Conservation (phyloP, 1,139 yeast genomes). For the Suhomyces ambrosiae region DNA sequence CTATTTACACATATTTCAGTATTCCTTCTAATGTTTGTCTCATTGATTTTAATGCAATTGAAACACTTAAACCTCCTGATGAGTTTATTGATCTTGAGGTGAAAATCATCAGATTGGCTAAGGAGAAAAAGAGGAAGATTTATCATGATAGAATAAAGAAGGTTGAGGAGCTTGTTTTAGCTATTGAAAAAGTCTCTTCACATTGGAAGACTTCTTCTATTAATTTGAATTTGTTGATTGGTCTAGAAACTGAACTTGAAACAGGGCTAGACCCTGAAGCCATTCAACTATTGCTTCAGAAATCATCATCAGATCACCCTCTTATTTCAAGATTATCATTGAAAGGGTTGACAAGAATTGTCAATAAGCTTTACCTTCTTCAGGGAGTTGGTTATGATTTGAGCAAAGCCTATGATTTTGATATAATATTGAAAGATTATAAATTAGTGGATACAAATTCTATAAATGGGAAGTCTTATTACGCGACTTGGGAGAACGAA, state of each 20-base stretch:
- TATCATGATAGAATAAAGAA: slow-evolving; percentile 44
- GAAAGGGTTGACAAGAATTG: slow-evolving; percentile 60
- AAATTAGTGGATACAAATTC: slow-evolving; percentile 45
- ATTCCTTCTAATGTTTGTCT: slow-evolving; percentile 65
- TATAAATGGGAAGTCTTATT: slow-evolving; percentile 36
- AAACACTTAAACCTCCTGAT: slow-evolving; percentile 66
- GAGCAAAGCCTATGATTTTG: slow-evolving; percentile 45
- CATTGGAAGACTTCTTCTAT: slow-evolving; percentile 75
- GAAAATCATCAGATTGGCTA: slow-evolving; percentile 57
- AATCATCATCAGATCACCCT: slow-evolving; percentile 74
- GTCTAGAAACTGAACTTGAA: slow-evolving; percentile 59
- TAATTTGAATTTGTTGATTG: slow-evolving; percentile 55
- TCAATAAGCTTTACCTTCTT: slow-evolving; percentile 53
- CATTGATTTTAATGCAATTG: slow-evolving; percentile 49
- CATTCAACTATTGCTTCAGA: slow-evolving; percentile 50
- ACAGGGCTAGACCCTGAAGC: slow-evolving; percentile 46
- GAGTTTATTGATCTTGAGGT: slow-evolving; percentile 57
- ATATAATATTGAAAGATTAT: slow-evolving; percentile 41
- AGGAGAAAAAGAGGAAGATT: slow-evolving; percentile 52
- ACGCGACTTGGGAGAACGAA: slow-evolving; percentile 51
- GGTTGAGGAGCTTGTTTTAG: slow-evolving; percentile 48
- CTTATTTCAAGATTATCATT: slow-evolving; percentile 63
- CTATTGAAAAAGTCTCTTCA: slow-evolving; percentile 35
- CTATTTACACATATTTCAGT: slow-evolving; percentile 47
- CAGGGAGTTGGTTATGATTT: slow-evolving; percentile 59